Base-by-base conservation (phyloP, 805 yeast species). In the Kodamaea laetipori region DNA sequence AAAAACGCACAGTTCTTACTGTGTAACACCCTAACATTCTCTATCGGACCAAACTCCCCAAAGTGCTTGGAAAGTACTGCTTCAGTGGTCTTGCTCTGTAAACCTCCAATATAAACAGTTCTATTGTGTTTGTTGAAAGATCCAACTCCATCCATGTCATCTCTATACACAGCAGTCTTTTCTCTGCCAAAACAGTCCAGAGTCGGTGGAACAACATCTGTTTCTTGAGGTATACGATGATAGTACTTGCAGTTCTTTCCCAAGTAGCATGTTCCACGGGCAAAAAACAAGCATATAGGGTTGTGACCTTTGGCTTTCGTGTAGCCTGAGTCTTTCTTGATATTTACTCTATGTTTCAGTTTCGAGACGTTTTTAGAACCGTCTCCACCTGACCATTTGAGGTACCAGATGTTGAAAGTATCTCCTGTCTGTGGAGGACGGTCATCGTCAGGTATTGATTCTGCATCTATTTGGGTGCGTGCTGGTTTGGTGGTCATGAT, bases 91-190 rank as follows among this genome's bases (percentile, higher is more conserved):
- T 56, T 66, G 15, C 61, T 54, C 74, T 61, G 76, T 13, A 59
- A 71, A 50, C 79, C 80, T 9, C 95, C 94, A 2, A 92, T 77
- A 57, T 84, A 90, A 1, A 92, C 60, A 0, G 97, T 89, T 41
- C 81, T 66, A 58, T 90, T 90, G n/a, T 71, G 69, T 27, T 71
- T 66, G 52, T 77, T 73, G 58, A 92, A 82, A 17, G 88, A 81
- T 0, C 98, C 99, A 3, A 90, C 84, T 25, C 99, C 99, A 21
- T 85, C 81, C 97, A 90, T 90, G 63, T 92, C 98, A 51, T 92
- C 97, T 52, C 90, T 69, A 55, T 87, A 88, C 37, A 81, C 85
- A 1, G 85, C 72, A 49, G 84, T 84, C 61, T 86, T 88, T 56
- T 87, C 96, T 46, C 99, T 69, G 1, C 97, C 98, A 71, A 92